Base-by-base conservation (phyloP, 2,329 filamentous ascomycete genomes). In the Diatrype stigma region DNA sequence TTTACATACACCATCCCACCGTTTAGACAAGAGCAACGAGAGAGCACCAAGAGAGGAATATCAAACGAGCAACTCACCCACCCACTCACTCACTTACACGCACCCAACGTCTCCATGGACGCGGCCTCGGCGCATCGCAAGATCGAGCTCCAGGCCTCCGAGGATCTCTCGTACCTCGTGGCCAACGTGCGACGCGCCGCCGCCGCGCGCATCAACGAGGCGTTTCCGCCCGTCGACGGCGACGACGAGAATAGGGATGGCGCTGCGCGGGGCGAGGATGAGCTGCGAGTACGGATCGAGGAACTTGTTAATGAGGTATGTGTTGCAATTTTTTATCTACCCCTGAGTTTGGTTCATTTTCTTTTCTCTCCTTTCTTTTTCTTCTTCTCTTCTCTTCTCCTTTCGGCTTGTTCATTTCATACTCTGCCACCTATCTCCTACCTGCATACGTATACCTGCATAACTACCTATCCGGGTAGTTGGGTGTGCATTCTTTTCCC, bases 111-210 rank as follows among this genome's bases (percentile, higher is more conserved):
- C n/a, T 10, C 26, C 26, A 63, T 62, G 59, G 60, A 63, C 37
- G 56, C 59, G 16, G 53, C 61, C 22, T 59, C 52, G 14, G 34
- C 34, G 42, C 83, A 90, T 69, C 85, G 89, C 67, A 87, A 85
- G 71, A 87, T 93, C 67, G 89, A 92, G 72, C 82, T 93, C 47
- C 88, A 92, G 72, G 79, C 81, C n/a, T 81, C 84, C 40, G 82
- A 86, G 46, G 89, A 93, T 70, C 77, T 92, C 32, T 72, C 78
- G 50, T 89, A 85, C 69, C 79, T 93, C 26, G 78, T 88, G 60
- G 72, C 78, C 57, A 89, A 89, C 63, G 81, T 89, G 56, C 83
- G 84, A 63, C 78, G 78, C 67, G 84, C 85, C 51, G 87, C 88
- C 11, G 76, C 79, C 42, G 79, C 81, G 60, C 86, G 84, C 65